Base-by-base conservation (phyloP, 108 stramenopile species). In the Nitzschia sp. region DNA sequence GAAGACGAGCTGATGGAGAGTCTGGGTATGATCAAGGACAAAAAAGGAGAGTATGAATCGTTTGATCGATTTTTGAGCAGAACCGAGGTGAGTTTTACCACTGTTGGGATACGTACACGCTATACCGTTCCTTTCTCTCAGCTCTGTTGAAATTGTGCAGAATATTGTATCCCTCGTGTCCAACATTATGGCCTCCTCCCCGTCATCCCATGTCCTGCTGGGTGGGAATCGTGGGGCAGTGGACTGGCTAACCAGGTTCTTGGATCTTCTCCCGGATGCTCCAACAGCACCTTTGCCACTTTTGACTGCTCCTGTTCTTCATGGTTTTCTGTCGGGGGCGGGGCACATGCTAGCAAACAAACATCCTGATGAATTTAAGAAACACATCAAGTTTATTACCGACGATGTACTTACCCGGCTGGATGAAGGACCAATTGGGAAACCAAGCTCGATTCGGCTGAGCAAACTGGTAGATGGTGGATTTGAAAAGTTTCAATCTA, bases 301-400 rank as follows among this genome's bases (percentile, higher is more conserved):
- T 19, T 29, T 84, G 45, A 92, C 91, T 1, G 90, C 93, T 23
- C 91, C 93, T 1, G 91, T 95, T n/a, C 78, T 95, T 19, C 86
- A 83, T 46, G 85, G 90, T 3, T 95, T 95, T 62, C 58, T 95
- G 35, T 85, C 91, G 0, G 89, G 82, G 25, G 91, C 93, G 1
- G 93, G 93, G 26, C 89, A 92, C 74, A 95, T 95, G 93, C 59
- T 95, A 32, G 87, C 90, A 2, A 88, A 86, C 42, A 81, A 74
- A 33, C 83, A 79, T 62, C 49, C 83, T 15, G 65, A 72, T 11
- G 55, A 80, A 23, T 92, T 95, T 64, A 34, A 68, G 27, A 69
- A 72, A 28, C 34, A 74, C 18, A 71, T 92, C 6, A 53, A 76
- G 31, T 51, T 8, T 9, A 89, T 95, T 19, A 62, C 72, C 28